Evolutionary conservation across 2,329 filamentous ascomycete species (phyloP), one percentile per base, ranked within the genome.

Genomic region (Phialocephala sp.): DNA sequence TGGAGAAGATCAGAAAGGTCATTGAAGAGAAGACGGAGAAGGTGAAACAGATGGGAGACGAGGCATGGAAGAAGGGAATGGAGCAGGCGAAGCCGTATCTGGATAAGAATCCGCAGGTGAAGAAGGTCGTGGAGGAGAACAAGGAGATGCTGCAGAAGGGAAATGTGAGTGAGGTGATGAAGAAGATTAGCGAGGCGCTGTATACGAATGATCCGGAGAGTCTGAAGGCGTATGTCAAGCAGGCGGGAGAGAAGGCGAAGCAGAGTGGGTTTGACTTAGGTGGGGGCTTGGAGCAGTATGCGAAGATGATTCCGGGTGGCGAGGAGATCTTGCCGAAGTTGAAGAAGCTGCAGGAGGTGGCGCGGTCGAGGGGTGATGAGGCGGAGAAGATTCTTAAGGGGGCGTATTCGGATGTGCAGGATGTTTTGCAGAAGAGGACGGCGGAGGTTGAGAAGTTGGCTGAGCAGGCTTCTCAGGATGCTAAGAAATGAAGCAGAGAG

Each of bases 41-140:
- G 76, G 73, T 93, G 37, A 83, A 86, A 78, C 84, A 89, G 77
- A 78, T 92, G 1, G 89, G 89, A 24, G 89, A 93, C 47, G 83
- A 92, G 77, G 87, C 88, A 0, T 93, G 89, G 89, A 82, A 87
- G 69, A 90, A 91, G 80, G 89, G 86, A 0, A 74, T 91, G 56
- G 87, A 93, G 78, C 82, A 91, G 77, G 88, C 87, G 41, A 88
- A 91, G 80, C 89, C 90, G 0, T 85, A 87, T 66, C 83, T 93
- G 0, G 90, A 93, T 71, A 92, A 92, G 83, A 91, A 87, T 77
- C 89, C 90, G n/a, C 82, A 91, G 79, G 79, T 91, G 65, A 93
- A 92, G 81, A 82, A 92, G 77, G 76, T 92, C 0, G 75, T 93
- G 1, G 89, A 92, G 80, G 81, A 90, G 74, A 93, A 94, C 77